Percentiles rank a stretch among this genome's conserved stretches.
Evolutionary conservation across 345 rosid species (phyloP).

Genomic region (Citrus reticulata): DNA sequence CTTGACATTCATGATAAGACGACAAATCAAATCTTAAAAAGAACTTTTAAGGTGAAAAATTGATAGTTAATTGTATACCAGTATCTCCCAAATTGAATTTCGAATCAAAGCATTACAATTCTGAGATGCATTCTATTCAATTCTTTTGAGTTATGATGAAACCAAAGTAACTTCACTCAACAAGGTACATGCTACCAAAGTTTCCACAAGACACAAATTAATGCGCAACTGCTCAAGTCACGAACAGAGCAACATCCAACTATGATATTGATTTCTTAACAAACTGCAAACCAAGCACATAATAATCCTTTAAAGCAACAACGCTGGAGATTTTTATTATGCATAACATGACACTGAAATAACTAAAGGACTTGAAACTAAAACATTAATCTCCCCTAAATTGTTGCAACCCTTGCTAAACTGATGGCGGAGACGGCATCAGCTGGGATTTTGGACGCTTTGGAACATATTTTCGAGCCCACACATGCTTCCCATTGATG

Average conservation of each 20-base stretch:
- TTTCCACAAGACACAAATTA: not conserved
- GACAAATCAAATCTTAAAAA: not conserved
- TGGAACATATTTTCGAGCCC: conserved; percentile 57
- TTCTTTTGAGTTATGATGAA: not conserved
- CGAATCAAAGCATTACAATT: too few species aligned
- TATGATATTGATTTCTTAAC: not conserved
- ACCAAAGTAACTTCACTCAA: not conserved
- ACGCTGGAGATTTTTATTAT: not conserved
- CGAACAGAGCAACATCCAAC: not conserved
- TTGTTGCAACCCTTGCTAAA: not conserved
- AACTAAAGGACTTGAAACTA: not conserved
- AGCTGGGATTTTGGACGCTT: conserved; percentile 16
- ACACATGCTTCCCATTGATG: conserved; percentile 70
- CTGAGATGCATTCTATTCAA: not conserved
- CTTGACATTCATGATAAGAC: not conserved
- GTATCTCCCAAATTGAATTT: too few species aligned
- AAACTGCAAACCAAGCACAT: not conserved
- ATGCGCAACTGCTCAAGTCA: not conserved
- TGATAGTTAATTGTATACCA: too few species aligned
- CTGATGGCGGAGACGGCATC: not conserved
- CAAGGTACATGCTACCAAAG: not conserved
- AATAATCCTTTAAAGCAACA: not conserved
- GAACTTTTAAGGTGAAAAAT: too few species aligned
- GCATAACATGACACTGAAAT: not conserved
- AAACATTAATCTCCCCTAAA: not conserved